A percentile compares a stretch with the other conserved stretches of the same genome.
Conservation (phyloP, 2,329 filamentous ascomycete genomes). For the Exophiala bonariae region DNA sequence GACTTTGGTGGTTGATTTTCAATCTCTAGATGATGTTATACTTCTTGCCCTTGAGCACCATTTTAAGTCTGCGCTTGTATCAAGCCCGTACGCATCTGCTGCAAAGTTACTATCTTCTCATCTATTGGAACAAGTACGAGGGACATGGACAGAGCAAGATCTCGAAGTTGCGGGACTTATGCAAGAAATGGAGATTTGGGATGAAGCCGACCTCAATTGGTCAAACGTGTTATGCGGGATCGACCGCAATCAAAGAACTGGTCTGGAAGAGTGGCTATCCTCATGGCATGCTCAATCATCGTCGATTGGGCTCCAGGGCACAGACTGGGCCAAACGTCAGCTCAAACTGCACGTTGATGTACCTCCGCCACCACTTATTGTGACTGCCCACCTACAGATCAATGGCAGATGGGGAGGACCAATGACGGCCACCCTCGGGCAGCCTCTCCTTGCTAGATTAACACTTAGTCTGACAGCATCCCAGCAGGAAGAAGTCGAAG, state of each 20-base stretch:
- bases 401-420: slow-evolving; percentile 11
- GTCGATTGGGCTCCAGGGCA: slow-evolving; percentile 12
- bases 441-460: slow-evolving; percentile 48
- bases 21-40: slow-evolving; percentile 74
- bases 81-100: slow-evolving; percentile 48
- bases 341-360: slow-evolving; percentile 91
- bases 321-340: slow-evolving; percentile 42
- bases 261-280: slow-evolving; percentile 51
- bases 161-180: slow-evolving; percentile 57
- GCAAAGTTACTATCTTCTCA: slow-evolving; percentile 53
- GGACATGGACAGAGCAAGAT: slow-evolving; percentile 47
- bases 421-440: slow-evolving; percentile 39
- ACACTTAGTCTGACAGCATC: slow-evolving; percentile 32
- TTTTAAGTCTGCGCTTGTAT: slow-evolving; percentile 49
- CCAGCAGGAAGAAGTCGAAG: slow-evolving; percentile 63
- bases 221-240: slow-evolving; percentile 52
- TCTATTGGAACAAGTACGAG: slow-evolving; percentile 48
- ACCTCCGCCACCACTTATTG: slow-evolving; percentile 76
- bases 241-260: slow-evolving; percentile 43
- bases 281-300: slow-evolving; percentile 54
- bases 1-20: slow-evolving; percentile 71
- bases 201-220: slow-evolving; percentile 57
- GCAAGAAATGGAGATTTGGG: slow-evolving; percentile 51
- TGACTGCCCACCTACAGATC: slow-evolving; percentile 67
- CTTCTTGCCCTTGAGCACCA: slow-evolving; percentile 45